phyloP scores from a whole-genome alignment of 345 rosid species.

The Pelargonium nanum region DNA sequence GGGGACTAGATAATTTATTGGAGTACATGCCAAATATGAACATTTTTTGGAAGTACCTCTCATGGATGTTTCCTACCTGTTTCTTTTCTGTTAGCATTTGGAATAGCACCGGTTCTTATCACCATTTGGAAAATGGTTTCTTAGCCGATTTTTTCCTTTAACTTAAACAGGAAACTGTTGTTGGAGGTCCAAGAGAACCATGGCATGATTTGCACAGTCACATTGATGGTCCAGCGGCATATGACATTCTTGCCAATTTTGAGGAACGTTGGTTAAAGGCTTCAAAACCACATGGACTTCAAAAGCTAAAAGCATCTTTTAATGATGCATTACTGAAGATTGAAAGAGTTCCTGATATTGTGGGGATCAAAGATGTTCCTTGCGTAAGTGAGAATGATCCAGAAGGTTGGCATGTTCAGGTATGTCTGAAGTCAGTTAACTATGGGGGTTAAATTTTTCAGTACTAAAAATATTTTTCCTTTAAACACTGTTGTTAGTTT shows the following conservation, averaged over 20 bases:
- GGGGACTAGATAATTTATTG: too few species aligned
- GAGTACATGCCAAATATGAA: too few species aligned
- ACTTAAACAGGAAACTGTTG: slow-evolving; percentile 31
- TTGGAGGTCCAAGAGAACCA: slow-evolving; percentile 79
- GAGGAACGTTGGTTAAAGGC: slow-evolving; percentile 88
- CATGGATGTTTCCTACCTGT: too few species aligned
- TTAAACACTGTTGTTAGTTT: background rate
- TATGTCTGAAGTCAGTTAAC: slow-evolving; percentile 16
- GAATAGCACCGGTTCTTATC: background rate
- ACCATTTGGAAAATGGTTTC: background rate
- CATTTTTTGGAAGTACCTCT: too few species aligned
- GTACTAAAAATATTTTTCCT: slow-evolving; percentile 1
- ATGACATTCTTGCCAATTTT: slow-evolving; percentile 73
- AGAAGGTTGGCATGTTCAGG: slow-evolving; percentile 89
- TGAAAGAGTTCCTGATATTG: slow-evolving; percentile 70
- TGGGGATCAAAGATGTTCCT: slow-evolving; percentile 41
- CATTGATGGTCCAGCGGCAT: slow-evolving; percentile 91
- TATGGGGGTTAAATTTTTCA: slow-evolving; percentile 10
- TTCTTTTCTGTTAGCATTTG: background rate
- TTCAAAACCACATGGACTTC: slow-evolving; percentile 59
- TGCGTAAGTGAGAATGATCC: slow-evolving; percentile 34
- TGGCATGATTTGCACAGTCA: slow-evolving; percentile 88
- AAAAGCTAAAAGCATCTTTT: slow-evolving; percentile 40
- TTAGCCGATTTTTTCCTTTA: background rate
- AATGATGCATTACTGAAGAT: slow-evolving; percentile 69